A percentile compares a stretch with the other conserved stretches of the same genome.
phyloP scores from a whole-genome alignment of 2,329 filamentous ascomycete genomes.

The Nigrograna mackinnonii region DNA sequence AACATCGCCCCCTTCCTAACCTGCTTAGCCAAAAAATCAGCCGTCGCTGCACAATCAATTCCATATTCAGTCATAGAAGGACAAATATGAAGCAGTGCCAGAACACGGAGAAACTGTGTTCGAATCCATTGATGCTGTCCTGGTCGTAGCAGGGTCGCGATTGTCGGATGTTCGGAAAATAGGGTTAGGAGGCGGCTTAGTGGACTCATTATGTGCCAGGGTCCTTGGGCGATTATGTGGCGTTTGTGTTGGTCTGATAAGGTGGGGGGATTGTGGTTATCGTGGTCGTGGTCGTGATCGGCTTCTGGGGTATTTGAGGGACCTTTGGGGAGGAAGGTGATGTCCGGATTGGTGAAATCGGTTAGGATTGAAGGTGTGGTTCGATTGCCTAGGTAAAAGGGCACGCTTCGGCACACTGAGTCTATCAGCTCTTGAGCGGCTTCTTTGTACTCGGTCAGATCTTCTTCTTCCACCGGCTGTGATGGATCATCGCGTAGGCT shows the following conservation, averaged over 20 bases:
- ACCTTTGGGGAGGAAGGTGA: background rate
- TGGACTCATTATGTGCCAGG: conserved; percentile 8
- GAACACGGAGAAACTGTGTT: background rate
- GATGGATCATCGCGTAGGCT: too few relatives aligned
- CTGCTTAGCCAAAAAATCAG: too few relatives aligned
- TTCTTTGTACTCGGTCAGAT: background rate
- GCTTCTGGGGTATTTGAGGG: background rate
- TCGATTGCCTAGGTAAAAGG: background rate
- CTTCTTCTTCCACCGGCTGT: too few relatives aligned
- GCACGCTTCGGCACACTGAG: background rate
- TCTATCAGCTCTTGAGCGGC: background rate
- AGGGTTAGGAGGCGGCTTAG: conserved; percentile 5
- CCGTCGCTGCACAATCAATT: too few relatives aligned
- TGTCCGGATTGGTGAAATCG: background rate
- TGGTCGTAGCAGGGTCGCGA: background rate
- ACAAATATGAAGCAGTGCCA: too few relatives aligned
- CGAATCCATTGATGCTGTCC: background rate
- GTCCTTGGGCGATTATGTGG: conserved; percentile 8
- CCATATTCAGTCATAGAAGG: too few relatives aligned
- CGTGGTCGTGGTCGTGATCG: background rate
- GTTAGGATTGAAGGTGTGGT: background rate
- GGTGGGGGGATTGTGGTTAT: conserved; percentile 1
- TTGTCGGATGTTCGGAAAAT: conserved; percentile 3
- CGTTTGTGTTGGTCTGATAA: conserved; percentile 3
- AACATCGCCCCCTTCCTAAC: too few relatives aligned